Conservation (phyloP, 2,329 filamentous ascomycete species). For the Penicillium brasilianum region DNA sequence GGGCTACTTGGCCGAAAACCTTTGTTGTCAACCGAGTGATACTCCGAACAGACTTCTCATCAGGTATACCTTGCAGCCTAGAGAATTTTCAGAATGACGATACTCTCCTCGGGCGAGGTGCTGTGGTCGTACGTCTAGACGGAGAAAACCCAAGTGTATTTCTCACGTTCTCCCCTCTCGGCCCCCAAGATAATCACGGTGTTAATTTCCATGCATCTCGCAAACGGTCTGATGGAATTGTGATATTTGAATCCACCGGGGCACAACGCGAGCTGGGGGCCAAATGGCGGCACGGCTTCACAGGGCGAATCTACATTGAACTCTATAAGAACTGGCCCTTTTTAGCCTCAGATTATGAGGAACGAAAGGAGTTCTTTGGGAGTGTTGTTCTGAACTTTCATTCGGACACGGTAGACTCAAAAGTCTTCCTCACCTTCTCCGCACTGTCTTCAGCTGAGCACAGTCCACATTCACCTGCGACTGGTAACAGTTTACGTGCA, state of each 20-base stretch:
- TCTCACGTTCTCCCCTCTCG: slow-evolving; percentile 7
- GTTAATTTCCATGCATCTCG: neutral
- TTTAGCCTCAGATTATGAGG: neutral
- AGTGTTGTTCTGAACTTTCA: slow-evolving; percentile 1
- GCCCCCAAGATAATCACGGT: neutral
- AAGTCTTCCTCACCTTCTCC: slow-evolving; percentile 1
- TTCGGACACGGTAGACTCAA: neutral
- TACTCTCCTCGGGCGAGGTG: slow-evolving; percentile 3
- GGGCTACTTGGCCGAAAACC: slow-evolving; percentile 5
- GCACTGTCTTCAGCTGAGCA: neutral
- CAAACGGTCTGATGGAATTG: neutral
- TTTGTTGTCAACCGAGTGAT: neutral
- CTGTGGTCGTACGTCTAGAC: neutral
- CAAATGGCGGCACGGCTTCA: neutral
- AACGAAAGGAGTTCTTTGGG: neutral
- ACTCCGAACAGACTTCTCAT: too few species aligned
- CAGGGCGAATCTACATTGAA: neutral
- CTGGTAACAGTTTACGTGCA: neutral
- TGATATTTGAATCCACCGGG: neutral
- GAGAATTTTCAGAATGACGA: slow-evolving; percentile 3
- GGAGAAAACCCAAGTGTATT: slow-evolving; percentile 7
- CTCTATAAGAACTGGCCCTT: neutral
- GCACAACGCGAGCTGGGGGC: neutral
- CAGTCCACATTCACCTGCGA: neutral
- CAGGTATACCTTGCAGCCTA: neutral